Base-by-base conservation (phyloP, 768 basidiomycete genomes). In the Suillus placidus region DNA sequence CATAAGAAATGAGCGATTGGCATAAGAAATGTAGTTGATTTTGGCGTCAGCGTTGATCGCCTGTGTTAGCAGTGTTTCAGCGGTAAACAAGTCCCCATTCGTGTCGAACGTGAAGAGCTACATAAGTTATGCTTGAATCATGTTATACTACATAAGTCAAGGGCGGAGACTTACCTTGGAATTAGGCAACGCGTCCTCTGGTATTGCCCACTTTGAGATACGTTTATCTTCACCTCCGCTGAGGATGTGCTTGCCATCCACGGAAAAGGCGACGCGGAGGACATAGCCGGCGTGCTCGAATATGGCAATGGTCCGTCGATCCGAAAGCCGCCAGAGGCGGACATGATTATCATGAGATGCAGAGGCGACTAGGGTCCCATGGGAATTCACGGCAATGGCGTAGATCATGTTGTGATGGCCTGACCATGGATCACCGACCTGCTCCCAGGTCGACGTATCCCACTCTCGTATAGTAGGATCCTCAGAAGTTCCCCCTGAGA, bases 391-490 rank as follows among this genome's bases (percentile, higher is more conserved):
- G 23, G 56, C 56, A 9, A 57, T 37, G 23, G 23, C 37, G 5
- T 57, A 37, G 13, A 57, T 38, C 7, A 4, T 7, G 7, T 9
- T 0, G 8, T 37, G 16, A n/a, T 57, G 56, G 7, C 37, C 56
- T 14, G 14, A 8, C 56, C 56, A 57, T 16, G 37, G 35, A 9
- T 26, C 23, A 9, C 56, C 37, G 14, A 57, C 56, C 56, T 26
- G 56, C 14, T 57, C 23, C 56, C 56, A 57, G n/a, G 37, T 57
- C 13, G 23, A 38, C 8, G 56, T 37, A 57, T 57, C 37, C 56
- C 56, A 57, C 14, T 38, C 56, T 23, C 37, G 56, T 57, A 57
- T 38, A 23, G 37, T 37, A 8, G 56, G 35, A 57, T 57, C 56
- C 4, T 13, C 2, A n/a, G 3, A 0, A 55, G 6, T 3, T 20